Conservation (phyloP, 164 flowering plant genomes). For the Brasenia schreberi region DNA sequence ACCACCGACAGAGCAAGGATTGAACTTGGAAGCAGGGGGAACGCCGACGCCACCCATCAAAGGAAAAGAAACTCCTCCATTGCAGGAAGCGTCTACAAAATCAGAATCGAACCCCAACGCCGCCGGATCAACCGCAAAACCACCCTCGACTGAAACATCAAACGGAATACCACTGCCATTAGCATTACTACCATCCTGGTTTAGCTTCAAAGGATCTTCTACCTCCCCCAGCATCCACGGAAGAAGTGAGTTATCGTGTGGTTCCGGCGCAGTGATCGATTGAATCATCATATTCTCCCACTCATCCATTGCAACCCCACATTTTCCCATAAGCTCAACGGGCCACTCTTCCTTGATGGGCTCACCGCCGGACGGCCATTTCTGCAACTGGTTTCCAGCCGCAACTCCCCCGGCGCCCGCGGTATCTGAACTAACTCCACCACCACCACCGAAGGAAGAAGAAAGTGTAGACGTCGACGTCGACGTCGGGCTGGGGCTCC, state of each 20-base stretch:
- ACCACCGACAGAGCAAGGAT: background rate
- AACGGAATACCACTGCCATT: background rate
- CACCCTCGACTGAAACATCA: background rate
- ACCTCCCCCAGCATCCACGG: slow-evolving; percentile 1
- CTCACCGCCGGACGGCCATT: slow-evolving; percentile 29
- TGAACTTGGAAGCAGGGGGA: background rate
- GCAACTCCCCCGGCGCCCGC: background rate
- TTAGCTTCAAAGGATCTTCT: background rate
- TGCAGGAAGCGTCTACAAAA: background rate
- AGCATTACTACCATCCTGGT: background rate
- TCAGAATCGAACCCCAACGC: background rate
- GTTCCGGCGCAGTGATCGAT: background rate
- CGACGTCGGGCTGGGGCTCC: slow-evolving; percentile 61
- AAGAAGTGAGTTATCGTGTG: background rate
- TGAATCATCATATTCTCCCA: slow-evolving; percentile 1
- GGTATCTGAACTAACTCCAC: slow-evolving; percentile 25
- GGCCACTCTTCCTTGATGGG: slow-evolving; percentile 13
- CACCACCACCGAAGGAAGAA: slow-evolving; percentile 48
- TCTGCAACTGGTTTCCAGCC: slow-evolving; percentile 22
- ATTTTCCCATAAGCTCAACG: background rate
- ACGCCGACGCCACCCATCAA: background rate
- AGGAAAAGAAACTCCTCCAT: background rate
- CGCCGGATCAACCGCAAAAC: background rate
- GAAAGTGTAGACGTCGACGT: slow-evolving; percentile 70
- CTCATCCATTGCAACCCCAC: background rate